phyloP scores from a whole-genome alignment of 1,284 basidiomycete species.

The Cryptococcus sp. region DNA sequence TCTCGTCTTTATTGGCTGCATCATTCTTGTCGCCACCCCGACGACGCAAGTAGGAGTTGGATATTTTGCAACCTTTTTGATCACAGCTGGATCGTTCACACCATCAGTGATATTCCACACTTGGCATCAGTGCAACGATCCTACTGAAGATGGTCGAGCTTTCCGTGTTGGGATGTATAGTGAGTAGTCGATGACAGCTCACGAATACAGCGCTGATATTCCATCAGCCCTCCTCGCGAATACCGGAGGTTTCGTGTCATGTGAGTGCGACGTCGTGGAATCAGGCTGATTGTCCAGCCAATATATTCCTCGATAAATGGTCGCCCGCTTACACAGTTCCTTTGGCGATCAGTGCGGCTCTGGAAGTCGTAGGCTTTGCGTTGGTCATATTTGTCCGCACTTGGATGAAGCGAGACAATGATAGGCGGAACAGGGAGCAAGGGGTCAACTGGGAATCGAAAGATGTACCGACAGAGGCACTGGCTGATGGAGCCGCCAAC shows the following conservation, averaged over 20 bases:
- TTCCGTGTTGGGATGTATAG: constrained; percentile 28
- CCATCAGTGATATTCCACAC: constrained; percentile 31
- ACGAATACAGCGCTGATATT: background rate
- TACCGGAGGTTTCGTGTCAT: constrained; percentile 24
- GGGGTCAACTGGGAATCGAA: constrained; percentile 54
- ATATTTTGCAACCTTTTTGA: constrained; percentile 36
- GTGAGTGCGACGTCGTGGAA: constrained; percentile 3
- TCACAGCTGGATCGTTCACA: constrained; percentile 29
- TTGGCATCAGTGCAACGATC: constrained; percentile 32
- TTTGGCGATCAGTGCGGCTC: constrained; percentile 16
- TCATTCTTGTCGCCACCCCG: constrained; percentile 27
- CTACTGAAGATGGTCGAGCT: constrained; percentile 27
- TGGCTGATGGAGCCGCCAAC: constrained; percentile 54
- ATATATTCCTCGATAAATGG: constrained; percentile 26
- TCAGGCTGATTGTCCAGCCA: constrained; percentile 9
- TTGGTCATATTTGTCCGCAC: constrained; percentile 16
- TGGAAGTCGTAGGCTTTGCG: constrained; percentile 16
- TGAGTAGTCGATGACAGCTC: constrained; percentile 5
- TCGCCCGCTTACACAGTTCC: constrained; percentile 21
- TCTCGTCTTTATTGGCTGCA: constrained; percentile 23
- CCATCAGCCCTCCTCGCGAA: constrained; percentile 25
- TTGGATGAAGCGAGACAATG: constrained; percentile 26
- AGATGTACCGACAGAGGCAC: constrained; percentile 56
- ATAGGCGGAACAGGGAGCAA: constrained; percentile 54
- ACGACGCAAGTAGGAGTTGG: constrained; percentile 17